Evolutionary conservation across 768 basidiomycete species (phyloP).

Genomic region (Kwoniella europaea): DNA sequence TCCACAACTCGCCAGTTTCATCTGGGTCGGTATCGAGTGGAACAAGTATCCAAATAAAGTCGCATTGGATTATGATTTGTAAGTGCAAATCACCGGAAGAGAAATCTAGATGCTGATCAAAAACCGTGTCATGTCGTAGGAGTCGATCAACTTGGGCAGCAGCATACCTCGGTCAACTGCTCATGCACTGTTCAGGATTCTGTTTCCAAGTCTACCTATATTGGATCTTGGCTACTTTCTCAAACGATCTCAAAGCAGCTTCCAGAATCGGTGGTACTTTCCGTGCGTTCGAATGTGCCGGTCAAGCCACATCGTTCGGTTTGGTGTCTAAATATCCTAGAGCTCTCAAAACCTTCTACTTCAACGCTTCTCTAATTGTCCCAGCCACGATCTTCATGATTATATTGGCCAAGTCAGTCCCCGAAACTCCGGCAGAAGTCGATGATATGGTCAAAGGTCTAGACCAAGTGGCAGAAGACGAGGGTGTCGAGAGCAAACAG

Average conservation of each 20-base stretch:
- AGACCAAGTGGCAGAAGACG: neutral
- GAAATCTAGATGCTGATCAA: neutral
- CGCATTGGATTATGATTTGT: constrained; percentile 7
- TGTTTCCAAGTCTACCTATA: constrained; percentile 35
- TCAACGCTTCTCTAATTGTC: constrained; percentile 13
- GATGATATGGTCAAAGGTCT: constrained; percentile 28
- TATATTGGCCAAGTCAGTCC: constrained; percentile 21
- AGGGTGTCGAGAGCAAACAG: neutral
- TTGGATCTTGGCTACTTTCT: constrained; percentile 40
- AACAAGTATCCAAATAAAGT: constrained; percentile 10
- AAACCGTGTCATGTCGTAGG: neutral
- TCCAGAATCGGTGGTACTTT: constrained; percentile 42
- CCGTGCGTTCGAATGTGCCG: constrained; percentile 38
- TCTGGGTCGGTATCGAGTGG: constrained; percentile 10
- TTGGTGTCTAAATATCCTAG: constrained; percentile 21
- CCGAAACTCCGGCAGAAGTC: constrained; percentile 17
- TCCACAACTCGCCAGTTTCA: constrained; percentile 3
- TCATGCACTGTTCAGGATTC: constrained; percentile 22
- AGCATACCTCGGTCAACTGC: constrained; percentile 14
- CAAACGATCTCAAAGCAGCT: constrained; percentile 27
- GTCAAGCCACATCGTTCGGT: constrained; percentile 39
- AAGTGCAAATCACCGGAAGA: neutral
- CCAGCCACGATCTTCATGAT: constrained; percentile 12
- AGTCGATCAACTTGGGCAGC: neutral
- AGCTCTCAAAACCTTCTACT: constrained; percentile 21